Evolutionary conservation across 169 alveolate genomes (phyloP).

Genomic region (Eimeria nieschulzi): DNA sequence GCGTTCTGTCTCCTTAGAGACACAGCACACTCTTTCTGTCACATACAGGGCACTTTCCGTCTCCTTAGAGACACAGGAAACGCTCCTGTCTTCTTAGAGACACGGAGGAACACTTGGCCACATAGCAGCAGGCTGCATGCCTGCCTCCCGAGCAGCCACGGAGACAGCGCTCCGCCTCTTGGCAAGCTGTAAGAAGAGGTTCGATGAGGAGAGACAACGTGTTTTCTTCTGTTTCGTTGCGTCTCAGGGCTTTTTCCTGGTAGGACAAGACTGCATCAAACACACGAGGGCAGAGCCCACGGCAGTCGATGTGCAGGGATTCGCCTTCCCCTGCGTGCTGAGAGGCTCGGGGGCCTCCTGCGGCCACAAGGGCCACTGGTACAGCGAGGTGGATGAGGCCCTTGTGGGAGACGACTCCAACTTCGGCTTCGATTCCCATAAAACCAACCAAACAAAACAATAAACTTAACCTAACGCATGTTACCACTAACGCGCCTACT

Average conservation of each 20-base stretch:
- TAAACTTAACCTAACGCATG: not conserved
- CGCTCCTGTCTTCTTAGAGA: no score
- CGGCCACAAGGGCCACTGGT: constrained; percentile 5
- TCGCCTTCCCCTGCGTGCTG: not conserved
- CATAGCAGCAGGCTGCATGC: no score
- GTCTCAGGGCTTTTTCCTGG: not conserved
- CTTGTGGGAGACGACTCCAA: not conserved
- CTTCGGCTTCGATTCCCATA: not conserved
- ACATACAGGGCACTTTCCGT: no score
- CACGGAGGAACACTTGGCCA: no score
- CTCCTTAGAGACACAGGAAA: no score
- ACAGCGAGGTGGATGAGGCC: not conserved
- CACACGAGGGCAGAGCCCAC: constrained; percentile 7
- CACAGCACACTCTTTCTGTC: no score
- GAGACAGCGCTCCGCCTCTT: no score
- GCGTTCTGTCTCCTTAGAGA: no score
- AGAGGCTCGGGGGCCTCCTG: not conserved
- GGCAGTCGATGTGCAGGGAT: not conserved
- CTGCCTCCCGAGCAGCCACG: no score
- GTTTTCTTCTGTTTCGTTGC: not conserved
- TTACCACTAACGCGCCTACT: not conserved
- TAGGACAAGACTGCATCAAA: not conserved
- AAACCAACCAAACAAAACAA: no score
- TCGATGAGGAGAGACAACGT: no score
- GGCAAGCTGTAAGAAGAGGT: no score